Percentiles rank a stretch among this genome's conserved stretches.
Conservation (phyloP, 192 early-diverging fungal species). For the Podila minutissima region DNA sequence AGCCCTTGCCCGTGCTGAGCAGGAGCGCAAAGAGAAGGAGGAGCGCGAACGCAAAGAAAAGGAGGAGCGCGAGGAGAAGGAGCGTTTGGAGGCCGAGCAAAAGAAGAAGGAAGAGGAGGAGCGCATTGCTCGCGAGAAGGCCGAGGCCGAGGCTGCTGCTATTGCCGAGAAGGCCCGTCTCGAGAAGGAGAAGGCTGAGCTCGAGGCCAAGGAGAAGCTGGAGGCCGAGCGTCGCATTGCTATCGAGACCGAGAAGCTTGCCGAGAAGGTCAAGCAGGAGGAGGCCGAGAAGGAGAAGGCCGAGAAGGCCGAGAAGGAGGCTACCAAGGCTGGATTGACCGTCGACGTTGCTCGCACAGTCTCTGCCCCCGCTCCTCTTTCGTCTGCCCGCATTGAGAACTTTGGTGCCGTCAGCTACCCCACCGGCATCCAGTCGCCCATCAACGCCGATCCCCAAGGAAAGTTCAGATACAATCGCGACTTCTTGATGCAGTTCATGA, state of each 20-base stretch:
- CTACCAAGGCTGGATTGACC: conserved; percentile 41
- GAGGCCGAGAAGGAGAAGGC: conserved; percentile 42
- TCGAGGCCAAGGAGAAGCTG: conserved; percentile 7
- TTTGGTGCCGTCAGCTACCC: conserved; percentile 56
- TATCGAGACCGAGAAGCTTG: conserved; percentile 41
- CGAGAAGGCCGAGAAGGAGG: conserved; percentile 33
- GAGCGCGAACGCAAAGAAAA: conserved; percentile 39
- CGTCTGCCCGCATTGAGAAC: conserved; percentile 61
- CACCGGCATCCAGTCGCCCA: conserved; percentile 63
- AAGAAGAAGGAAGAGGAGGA: conserved; percentile 40
- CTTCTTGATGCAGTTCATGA: conserved; percentile 85
- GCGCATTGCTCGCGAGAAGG: conserved; percentile 41
- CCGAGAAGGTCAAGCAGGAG: conserved; percentile 44
- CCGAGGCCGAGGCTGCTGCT: conserved; percentile 31
- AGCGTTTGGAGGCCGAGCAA: conserved; percentile 27
- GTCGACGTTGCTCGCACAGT: conserved; percentile 53
- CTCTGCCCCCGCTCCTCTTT: conserved; percentile 53
- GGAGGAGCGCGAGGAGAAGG: conserved; percentile 38
- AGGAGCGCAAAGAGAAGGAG: conserved; percentile 38
- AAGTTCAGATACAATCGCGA: conserved; percentile 76
- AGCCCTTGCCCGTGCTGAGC: conserved; percentile 11
- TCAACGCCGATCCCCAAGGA: conserved; percentile 59
- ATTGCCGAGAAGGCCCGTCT: conserved; percentile 30
- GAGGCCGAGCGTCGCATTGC: conserved; percentile 47
- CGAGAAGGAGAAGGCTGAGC: conserved; percentile 28